Conservation (phyloP, 2,329 filamentous ascomycete species). For the Fusarium sp. region DNA sequence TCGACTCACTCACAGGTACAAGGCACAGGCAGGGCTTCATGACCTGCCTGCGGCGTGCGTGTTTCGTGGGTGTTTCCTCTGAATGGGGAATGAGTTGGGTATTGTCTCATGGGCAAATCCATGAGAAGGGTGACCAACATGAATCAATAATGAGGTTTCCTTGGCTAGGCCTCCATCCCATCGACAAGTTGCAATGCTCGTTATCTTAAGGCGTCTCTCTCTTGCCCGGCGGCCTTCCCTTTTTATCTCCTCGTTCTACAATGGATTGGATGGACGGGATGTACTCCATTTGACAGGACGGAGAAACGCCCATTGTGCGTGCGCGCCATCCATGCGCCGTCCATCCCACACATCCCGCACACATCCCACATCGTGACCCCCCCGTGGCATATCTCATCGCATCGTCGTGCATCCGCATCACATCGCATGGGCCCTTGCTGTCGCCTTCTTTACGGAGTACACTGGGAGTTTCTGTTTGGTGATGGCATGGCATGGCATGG, state of each 20-base stretch:
- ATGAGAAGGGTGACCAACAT: neutral
- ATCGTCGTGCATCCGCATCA: conserved; percentile 26
- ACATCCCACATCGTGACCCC: conserved; percentile 24
- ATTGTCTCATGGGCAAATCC: neutral
- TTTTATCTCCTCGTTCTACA: neutral
- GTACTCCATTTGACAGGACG: neutral
- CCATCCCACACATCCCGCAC: conserved; percentile 28
- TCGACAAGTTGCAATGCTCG: neutral
- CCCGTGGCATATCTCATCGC: conserved; percentile 34
- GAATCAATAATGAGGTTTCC: conserved; percentile 2
- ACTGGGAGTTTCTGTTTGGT: neutral
- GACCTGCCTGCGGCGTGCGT: conserved; percentile 5
- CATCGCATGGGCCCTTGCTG: conserved; percentile 26
- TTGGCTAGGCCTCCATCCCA: neutral
- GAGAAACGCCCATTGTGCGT: conserved; percentile 3
- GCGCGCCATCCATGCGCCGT: conserved; percentile 10
- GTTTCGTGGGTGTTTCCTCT: conserved; percentile 10
- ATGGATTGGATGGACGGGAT: neutral
- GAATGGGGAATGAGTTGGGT: conserved; percentile 2
- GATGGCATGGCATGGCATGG: neutral
- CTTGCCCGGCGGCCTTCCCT: neutral
- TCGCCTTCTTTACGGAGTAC: neutral
- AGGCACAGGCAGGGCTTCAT: neutral
- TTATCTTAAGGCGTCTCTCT: neutral
- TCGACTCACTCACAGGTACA: too few relatives aligned